phyloP scores from a whole-genome alignment of 306 rosid species.

The Fagus sylvatica region DNA sequence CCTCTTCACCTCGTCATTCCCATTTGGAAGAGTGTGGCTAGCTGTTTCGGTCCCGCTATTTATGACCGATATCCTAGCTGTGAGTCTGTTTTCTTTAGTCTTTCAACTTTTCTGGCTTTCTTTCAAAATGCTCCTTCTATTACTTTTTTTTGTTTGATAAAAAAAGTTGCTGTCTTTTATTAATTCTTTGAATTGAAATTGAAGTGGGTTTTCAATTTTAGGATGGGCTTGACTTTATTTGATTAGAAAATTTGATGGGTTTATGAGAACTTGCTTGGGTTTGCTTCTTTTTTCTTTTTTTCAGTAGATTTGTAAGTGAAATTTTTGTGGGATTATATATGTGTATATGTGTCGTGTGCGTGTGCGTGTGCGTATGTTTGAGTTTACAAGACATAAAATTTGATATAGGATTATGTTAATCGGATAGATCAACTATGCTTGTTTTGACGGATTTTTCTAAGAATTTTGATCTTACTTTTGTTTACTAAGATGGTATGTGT shows the following conservation, averaged over 20 bases:
- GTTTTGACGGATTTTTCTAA: neutral
- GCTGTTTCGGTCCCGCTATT: conserved; percentile 27
- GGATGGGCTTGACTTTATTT: neutral
- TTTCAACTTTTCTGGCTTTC: neutral
- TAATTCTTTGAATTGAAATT: neutral
- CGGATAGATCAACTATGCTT: neutral
- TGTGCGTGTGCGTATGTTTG: neutral
- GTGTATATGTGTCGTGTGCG: neutral
- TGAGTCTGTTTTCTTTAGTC: conserved; percentile 24
- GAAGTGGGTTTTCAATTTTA: conserved; percentile 14
- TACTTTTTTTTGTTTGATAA: neutral
- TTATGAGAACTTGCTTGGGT: neutral
- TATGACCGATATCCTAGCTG: conserved; percentile 41
- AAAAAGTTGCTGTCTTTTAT: neutral
- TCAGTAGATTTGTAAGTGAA: neutral
- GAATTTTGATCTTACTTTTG: neutral
- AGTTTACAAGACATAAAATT: neutral
- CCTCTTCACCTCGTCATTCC: conserved; percentile 57
- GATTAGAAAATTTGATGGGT: neutral
- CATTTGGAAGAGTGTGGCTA: conserved; percentile 36
- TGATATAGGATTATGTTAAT: neutral
- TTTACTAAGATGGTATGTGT: neutral
- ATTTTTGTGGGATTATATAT: neutral
- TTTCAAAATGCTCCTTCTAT: neutral
- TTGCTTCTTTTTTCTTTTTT: neutral